These are phyloP conservation scores for Naumovozyma baii DNA, from an alignment of 805 yeast species.

Conservation along the genomic window DNA sequence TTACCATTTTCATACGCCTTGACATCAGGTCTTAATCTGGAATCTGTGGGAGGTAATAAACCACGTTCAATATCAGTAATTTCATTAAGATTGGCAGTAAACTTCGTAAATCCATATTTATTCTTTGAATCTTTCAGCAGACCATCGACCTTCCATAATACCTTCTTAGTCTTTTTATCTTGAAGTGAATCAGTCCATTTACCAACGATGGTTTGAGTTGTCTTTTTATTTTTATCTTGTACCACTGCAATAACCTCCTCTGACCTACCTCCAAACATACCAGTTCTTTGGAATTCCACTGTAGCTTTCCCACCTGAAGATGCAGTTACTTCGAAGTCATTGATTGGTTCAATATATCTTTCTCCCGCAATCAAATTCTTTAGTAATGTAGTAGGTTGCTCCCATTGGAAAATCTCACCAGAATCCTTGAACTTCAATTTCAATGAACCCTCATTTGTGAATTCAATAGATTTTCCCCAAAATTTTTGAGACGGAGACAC, in stretches of 20 bases:
- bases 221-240: slow-evolving; percentile 11
- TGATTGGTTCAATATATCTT: slow-evolving; percentile 80
- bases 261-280: slow-evolving; percentile 76
- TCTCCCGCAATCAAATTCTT: slow-evolving; percentile 92
- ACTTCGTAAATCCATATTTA: slow-evolving; percentile 80
- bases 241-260: slow-evolving; percentile 44
- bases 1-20: slow-evolving; percentile 59
- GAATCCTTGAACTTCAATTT: slow-evolving; percentile 45
- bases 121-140: slow-evolving; percentile 47
- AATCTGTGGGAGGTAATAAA: slow-evolving; percentile 71
- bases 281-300: slow-evolving; percentile 66
- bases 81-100: slow-evolving; percentile 73
- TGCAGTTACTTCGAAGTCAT: slow-evolving; percentile 54
- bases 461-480: slow-evolving; percentile 90
- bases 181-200: slow-evolving; percentile 72
- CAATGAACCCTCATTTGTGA: slow-evolving; percentile 63
- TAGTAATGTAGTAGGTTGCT: slow-evolving; percentile 70
- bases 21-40: slow-evolving; percentile 84
- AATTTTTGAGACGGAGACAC: slow-evolving; percentile 75
- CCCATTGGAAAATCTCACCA: slow-evolving; percentile 69
- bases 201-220: slow-evolving; percentile 37
- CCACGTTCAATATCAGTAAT: slow-evolving; percentile 62
- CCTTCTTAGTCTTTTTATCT: slow-evolving; percentile 29
- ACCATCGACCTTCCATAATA: slow-evolving; percentile 64
- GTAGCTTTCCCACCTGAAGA: slow-evolving; percentile 61